Evolutionary conservation across 2,329 filamentous ascomycete genomes (phyloP).

Genomic region (Nothophaeocryptopus gaeumannii): DNA sequence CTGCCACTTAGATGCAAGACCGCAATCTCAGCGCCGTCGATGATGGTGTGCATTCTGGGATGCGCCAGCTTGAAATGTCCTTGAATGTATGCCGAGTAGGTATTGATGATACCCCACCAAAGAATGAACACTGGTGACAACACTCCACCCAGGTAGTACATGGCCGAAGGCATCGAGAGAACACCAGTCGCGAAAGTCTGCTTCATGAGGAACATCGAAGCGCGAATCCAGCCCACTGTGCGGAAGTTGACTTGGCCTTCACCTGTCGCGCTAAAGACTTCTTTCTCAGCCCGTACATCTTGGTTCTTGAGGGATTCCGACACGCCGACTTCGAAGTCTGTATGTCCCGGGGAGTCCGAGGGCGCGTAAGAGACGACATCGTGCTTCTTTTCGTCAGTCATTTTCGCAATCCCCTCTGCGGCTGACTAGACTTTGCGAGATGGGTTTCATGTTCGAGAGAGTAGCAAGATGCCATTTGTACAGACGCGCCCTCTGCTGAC

Average conservation of each 20-base stretch:
- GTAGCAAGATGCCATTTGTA: not conserved
- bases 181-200: constrained; percentile 23
- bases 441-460: not conserved
- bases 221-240: constrained; percentile 18
- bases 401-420: not conserved
- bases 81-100: constrained; percentile 18
- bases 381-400: constrained; percentile 9
- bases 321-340: not conserved
- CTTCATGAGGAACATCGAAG: constrained; percentile 20
- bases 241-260: constrained; percentile 16
- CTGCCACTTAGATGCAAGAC: constrained; percentile 5
- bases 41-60: constrained; percentile 21
- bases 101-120: constrained; percentile 20
- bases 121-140: constrained; percentile 18
- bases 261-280: constrained; percentile 13
- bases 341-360: not conserved
- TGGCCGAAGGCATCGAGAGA: constrained; percentile 19
- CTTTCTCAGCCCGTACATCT: constrained; percentile 1
- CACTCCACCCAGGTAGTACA: constrained; percentile 21
- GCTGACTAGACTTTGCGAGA: not conserved
- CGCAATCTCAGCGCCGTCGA: constrained; percentile 19
- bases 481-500: not conserved
- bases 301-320: not conserved
- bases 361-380: constrained; percentile 2
- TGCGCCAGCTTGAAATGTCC: constrained; percentile 22